phyloP scores from a whole-genome alignment of 352 stramenopile species.

The Lagenidium sp. region DNA sequence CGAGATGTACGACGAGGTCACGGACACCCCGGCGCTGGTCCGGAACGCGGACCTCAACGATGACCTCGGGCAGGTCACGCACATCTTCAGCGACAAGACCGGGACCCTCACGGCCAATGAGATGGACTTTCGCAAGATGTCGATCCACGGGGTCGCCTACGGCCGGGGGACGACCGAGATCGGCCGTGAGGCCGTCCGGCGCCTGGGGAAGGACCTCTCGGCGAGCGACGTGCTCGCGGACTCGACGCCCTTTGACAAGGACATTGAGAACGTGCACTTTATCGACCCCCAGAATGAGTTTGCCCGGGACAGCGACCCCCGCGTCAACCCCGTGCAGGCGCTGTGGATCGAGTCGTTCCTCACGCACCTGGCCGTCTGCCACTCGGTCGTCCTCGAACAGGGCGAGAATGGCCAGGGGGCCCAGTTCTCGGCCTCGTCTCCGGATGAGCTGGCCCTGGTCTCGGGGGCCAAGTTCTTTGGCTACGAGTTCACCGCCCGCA shows the following conservation, averaged over 20 bases:
- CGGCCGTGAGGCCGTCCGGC: conserved; percentile 54
- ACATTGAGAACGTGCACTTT: conserved; percentile 75
- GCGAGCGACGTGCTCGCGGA: conserved; percentile 68
- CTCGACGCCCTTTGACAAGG: conserved; percentile 35
- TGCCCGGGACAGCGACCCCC: conserved; percentile 32
- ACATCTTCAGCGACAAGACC: conserved; percentile 87
- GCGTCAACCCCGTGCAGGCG: conserved; percentile 36
- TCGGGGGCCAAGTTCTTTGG: conserved; percentile 76
- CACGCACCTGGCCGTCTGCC: conserved; percentile 70
- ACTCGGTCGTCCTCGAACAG: conserved; percentile 79
- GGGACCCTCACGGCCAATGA: conserved; percentile 81
- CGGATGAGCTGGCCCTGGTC: conserved; percentile 74
- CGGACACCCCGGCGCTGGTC: conserved; percentile 70
- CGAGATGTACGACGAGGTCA: conserved; percentile 73
- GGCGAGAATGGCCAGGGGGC: conserved; percentile 20
- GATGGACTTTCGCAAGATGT: conserved; percentile 88
- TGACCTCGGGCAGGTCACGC: conserved; percentile 79
- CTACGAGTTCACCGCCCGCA: conserved; percentile 58
- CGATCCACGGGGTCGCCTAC: conserved; percentile 73
- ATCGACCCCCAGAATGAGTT: conserved; percentile 67
- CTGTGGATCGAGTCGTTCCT: conserved; percentile 79
- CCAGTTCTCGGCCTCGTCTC: conserved; percentile 73
- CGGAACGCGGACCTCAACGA: conserved; percentile 83
- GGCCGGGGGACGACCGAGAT: conserved; percentile 80
- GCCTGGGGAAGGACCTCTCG: conserved; percentile 68